Percentiles rank a stretch among this genome's conserved stretches.
Evolutionary conservation across 139 green algal species (phyloP).

Genomic region (Pseudopediastrum boryanum): DNA sequence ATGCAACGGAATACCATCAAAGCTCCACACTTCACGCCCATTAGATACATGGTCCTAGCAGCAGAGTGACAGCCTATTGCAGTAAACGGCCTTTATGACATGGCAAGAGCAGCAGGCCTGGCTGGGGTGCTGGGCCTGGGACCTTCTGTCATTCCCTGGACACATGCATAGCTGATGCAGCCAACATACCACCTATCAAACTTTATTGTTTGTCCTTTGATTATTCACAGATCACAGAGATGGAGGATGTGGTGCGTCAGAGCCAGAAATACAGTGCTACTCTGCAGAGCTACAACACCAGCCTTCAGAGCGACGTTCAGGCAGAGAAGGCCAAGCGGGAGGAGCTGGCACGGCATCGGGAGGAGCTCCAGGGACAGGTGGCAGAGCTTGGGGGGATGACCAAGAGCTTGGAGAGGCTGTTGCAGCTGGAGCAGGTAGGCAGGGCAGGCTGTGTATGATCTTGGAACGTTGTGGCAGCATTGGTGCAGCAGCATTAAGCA

Average conservation of each 20-base stretch:
- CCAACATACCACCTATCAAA: too few species aligned
- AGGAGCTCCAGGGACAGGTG: slow-evolving; percentile 49
- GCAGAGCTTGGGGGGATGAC: slow-evolving; percentile 51
- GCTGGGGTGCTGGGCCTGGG: too few species aligned
- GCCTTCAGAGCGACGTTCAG: slow-evolving; percentile 32
- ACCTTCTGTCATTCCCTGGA: too few species aligned
- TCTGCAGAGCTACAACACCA: slow-evolving; percentile 69
- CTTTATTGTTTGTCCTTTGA: too few species aligned
- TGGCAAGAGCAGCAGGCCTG: too few species aligned
- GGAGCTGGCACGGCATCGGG: slow-evolving; percentile 45
- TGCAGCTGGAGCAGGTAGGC: slow-evolving; percentile 52
- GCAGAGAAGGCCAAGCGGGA: slow-evolving; percentile 49
- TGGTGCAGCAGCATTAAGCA: neutral
- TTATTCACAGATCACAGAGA: slow-evolving; percentile 55
- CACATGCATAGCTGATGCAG: too few species aligned
- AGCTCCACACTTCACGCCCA: too few species aligned
- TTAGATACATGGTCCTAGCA: too few species aligned
- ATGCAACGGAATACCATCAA: too few species aligned
- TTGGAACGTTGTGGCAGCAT: neutral
- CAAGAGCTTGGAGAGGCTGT: slow-evolving; percentile 47
- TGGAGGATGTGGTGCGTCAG: slow-evolving; percentile 57
- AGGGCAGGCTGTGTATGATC: neutral
- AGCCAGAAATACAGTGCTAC: slow-evolving; percentile 56
- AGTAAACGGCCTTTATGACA: too few species aligned
- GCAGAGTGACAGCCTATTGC: too few species aligned